Base-by-base conservation (phyloP, 345 rosid species). In the Melastoma malabathricum region DNA sequence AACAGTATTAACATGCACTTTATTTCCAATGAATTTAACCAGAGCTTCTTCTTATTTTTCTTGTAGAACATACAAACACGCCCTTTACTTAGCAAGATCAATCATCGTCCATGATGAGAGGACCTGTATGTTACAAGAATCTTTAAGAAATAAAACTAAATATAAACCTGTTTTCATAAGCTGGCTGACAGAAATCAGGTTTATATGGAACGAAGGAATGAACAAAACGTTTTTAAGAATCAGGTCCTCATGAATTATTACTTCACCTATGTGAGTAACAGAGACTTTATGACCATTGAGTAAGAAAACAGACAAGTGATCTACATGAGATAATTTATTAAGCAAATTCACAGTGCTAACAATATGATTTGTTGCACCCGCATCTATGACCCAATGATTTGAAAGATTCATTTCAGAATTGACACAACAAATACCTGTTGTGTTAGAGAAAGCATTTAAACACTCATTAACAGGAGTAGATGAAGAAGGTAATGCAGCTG, bases 61-160 rank as follows among this genome's bases (percentile, higher is more conserved):
- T 53, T 47, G 4, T 5, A 46, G n/a, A 61, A 60, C 0, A 61
- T 10, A 1, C 25, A 22, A 22, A 1, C 54, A 56, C 0, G 64
- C 17, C 0, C n/a, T 3, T 0, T 13, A 20, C 13, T 59, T 58
- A 47, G 57, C 59, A 16, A 3, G 62, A 1, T 67, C 67, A 66
- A 47, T 73, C 66, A 62, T 41, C 2, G 0, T 61, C 66, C 34
- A 68, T 29, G 55, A 53, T 38, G 29, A 9, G 5, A 31, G 56
- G 23, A 3, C n/a, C 0, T 48, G 10, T n/a, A 48, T 5, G 23
- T 17, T 7, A 18, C 15, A 10, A 22, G 44, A 13, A 8, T 13
- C 49, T 18, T 54, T 60, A 47, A 3, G 61, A n/a, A 2, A 14
- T 17, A 61, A 16, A 0, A 47, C 29, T 0, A 16, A n/a, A 48